A percentile compares a stretch with the other conserved stretches of the same genome.
Conservation (phyloP, 2,329 filamentous ascomycete species). For the Apiospora saccharicola region DNA sequence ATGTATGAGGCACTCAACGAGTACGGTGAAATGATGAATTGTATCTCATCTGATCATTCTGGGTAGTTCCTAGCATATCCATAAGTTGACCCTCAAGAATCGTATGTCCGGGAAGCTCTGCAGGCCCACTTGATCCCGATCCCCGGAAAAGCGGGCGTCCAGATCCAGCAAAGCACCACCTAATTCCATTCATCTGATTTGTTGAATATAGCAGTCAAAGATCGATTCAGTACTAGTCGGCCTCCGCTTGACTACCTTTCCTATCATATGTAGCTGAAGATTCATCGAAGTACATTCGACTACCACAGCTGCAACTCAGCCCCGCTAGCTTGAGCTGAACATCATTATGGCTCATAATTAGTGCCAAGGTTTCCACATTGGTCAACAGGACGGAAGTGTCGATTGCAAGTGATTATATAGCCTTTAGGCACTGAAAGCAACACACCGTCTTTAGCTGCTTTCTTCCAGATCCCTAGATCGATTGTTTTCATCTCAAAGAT, state of each 20-base stretch:
- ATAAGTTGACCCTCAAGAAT: background rate
- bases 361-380: background rate
- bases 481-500: background rate
- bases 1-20: background rate
- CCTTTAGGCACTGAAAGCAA: background rate
- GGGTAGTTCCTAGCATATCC: background rate
- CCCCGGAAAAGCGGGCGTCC: background rate
- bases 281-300: background rate
- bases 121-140: slow-evolving; percentile 7
- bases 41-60: background rate
- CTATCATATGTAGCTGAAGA: background rate
- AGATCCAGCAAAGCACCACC: background rate
- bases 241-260: background rate
- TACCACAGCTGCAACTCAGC: background rate
- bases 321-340: background rate
- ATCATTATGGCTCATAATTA: slow-evolving; percentile 15
- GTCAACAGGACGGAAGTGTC: background rate
- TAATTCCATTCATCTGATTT: background rate
- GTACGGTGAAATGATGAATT: background rate
- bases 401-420: background rate
- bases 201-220: background rate
- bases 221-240: too few species aligned
- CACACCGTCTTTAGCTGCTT: background rate
- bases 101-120: background rate
- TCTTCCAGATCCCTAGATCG: background rate